These are phyloP conservation scores for Aspergillus novofumigatus DNA, from an alignment of 2,329 filamentous ascomycete genomes.

Conservation along the genomic window DNA sequence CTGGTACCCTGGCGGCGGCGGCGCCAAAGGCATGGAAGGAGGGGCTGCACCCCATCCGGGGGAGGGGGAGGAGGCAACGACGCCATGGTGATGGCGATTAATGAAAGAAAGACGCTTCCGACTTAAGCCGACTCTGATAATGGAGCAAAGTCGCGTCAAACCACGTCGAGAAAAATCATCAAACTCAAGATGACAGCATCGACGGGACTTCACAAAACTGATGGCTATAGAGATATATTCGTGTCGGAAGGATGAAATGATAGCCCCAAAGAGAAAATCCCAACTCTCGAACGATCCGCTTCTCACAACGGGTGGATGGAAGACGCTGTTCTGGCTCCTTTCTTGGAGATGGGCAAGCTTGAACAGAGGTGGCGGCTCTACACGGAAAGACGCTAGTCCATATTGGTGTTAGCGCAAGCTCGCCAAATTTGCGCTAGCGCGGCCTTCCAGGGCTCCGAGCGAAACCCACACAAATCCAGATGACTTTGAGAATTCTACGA, in stretches of 20 bases:
- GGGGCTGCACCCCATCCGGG: conserved; percentile 59
- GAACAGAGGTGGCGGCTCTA: conserved; percentile 38
- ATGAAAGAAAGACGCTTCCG: conserved; percentile 21
- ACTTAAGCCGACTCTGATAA: conserved; percentile 22
- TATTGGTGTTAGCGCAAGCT: conserved; percentile 26
- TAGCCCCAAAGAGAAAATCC: conserved; percentile 15
- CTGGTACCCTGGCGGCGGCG: conserved; percentile 80
- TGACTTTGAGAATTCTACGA: conserved; percentile 38
- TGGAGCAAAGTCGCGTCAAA: conserved; percentile 31
- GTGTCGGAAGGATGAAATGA: conserved; percentile 7
- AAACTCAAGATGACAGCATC: conserved; percentile 15
- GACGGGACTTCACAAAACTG: conserved; percentile 3
- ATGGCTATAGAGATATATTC: neutral
- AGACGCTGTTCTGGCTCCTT: conserved; percentile 16
- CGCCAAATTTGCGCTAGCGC: conserved; percentile 38
- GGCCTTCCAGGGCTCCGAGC: conserved; percentile 36
- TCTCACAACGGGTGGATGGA: conserved; percentile 28
- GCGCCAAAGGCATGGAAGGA: conserved; percentile 55
- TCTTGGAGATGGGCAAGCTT: conserved; percentile 21
- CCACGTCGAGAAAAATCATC: conserved; percentile 23
- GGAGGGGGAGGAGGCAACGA: conserved; percentile 64
- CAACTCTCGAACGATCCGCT: conserved; percentile 21
- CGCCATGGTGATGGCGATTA: conserved; percentile 46
- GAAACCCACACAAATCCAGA: conserved; percentile 45
- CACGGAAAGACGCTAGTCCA: conserved; percentile 19